Evolutionary conservation across 2,329 filamentous ascomycete species (phyloP).

Genomic region (Fusarium concolor): DNA sequence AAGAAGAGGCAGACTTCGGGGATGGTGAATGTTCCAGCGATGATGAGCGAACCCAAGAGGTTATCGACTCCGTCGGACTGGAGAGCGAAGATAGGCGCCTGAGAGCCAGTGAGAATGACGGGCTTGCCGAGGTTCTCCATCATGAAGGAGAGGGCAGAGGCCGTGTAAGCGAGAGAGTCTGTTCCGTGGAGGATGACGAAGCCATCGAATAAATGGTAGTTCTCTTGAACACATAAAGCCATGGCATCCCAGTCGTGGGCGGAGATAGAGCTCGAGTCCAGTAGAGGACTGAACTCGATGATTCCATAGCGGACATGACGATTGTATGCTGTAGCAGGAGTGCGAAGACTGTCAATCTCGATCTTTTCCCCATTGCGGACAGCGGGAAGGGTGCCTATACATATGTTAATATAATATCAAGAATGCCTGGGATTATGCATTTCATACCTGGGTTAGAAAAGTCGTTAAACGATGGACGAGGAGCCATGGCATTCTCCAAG

Average conservation of each 20-base stretch:
- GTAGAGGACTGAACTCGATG: conserved; percentile 83
- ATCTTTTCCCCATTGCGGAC: conserved; percentile 62
- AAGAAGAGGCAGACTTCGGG: conserved; percentile 96
- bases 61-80: conserved; percentile 95
- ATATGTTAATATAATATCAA: not conserved
- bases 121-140: conserved; percentile 90
- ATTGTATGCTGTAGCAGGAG: conserved; percentile 82
- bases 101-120: conserved; percentile 84
- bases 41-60: conserved; percentile 85
- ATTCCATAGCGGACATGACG: conserved; percentile 86
- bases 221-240: conserved; percentile 80
- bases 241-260: conserved; percentile 89
- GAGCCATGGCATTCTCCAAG: conserved; percentile 83
- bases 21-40: conserved; percentile 92
- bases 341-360: conserved; percentile 76
- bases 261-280: conserved; percentile 92
- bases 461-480: conserved; percentile 88
- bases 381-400: conserved; percentile 61
- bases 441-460: conserved; percentile 49
- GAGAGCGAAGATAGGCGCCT: conserved; percentile 88
- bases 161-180: conserved; percentile 89
- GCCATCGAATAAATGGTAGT: conserved; percentile 89
- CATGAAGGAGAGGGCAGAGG: conserved; percentile 93
- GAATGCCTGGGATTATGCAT: not conserved
- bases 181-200: conserved; percentile 94